Evolutionary conservation across 192 early-diverging fungal genomes (phyloP), one percentile per base, ranked within the genome.

Genomic region (Umbelopsis sp.): DNA sequence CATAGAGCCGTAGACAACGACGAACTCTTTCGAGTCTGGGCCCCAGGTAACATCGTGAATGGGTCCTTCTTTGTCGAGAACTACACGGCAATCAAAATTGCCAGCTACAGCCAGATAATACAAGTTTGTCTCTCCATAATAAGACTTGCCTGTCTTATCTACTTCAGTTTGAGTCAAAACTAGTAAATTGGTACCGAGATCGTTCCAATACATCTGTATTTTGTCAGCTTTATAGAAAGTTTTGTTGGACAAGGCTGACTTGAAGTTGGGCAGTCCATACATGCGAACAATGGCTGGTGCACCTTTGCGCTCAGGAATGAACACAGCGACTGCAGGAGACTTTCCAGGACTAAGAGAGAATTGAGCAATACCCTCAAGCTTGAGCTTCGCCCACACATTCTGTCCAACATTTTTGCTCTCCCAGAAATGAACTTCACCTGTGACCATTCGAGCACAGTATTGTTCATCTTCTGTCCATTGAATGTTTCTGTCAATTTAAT

Each of bases 21-120:
- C 91, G 88, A 98, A 99, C 84, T 99, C 98, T 77, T 97, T 98
- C n/a, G 92, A 93, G 67, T 88, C 92, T 20, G 98, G 98, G 71
- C 84, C 87, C 98, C 98, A 99, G 9, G 91, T 83, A 6, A 99
- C 96, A 81, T 96, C 95, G 73, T 99, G 98, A 69, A 99, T 92
- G 25, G 97, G 92, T 12, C 96, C 97, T 50, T 94, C 85, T 68
- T 92, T 91, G 71, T 91, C 91, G 62, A 89, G 84, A 34, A 86
- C 74, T 17, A 99, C 96, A 71, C 91, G 88, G 76, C 94, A 94
- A 82, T 97, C 95, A 84, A 93, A 97, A 80, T 92, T 95, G 9
- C 95, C 96, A 45, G 93, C 88, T 2, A 92, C 93, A 16, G 96
- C 86, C 65, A 99, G 80, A 70, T 92, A 97, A 80, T 95, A 97